Conservation (phyloP, 192 early-diverging fungal species). For the Coemansia sp. region DNA sequence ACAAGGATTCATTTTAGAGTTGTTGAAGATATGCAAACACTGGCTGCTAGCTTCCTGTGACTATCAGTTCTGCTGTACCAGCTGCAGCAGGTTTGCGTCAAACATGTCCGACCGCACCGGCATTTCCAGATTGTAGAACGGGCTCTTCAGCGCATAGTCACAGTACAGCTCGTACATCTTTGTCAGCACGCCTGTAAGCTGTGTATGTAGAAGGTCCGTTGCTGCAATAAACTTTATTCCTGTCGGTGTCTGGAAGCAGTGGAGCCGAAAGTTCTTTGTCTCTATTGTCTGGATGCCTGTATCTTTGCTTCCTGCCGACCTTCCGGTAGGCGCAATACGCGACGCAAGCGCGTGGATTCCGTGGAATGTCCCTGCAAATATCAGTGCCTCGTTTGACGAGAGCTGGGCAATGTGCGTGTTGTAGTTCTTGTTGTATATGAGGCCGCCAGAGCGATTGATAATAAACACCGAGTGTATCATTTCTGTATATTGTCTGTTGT, state of each 20-base stretch:
- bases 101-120: slow-evolving; percentile 96
- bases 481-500: neutral
- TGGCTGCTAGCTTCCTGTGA: neutral
- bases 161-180: slow-evolving; percentile 88
- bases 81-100: slow-evolving; percentile 69
- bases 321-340: slow-evolving; percentile 79
- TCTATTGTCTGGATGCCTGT: slow-evolving; percentile 92
- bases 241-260: slow-evolving; percentile 92
- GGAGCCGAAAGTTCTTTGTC: slow-evolving; percentile 84
- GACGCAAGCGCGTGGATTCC: slow-evolving; percentile 96
- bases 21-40: too few relatives aligned
- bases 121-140: slow-evolving; percentile 99
- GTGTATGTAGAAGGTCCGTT: slow-evolving; percentile 75
- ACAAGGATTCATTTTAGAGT: too few relatives aligned
- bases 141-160: slow-evolving; percentile 98
- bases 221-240: slow-evolving; percentile 95
- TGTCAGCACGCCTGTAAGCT: slow-evolving; percentile 52
- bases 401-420: slow-evolving; percentile 77
- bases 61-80: slow-evolving; percentile 24
- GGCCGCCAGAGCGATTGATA: slow-evolving; percentile 90
- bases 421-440: slow-evolving; percentile 93
- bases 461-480: slow-evolving; percentile 85
- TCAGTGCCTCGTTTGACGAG: slow-evolving; percentile 93
- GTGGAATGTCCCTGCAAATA: slow-evolving; percentile 97
- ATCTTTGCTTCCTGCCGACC: slow-evolving; percentile 53